phyloP scores from a whole-genome alignment of 768 basidiomycete genomes.

The Trametopsis cervina region DNA sequence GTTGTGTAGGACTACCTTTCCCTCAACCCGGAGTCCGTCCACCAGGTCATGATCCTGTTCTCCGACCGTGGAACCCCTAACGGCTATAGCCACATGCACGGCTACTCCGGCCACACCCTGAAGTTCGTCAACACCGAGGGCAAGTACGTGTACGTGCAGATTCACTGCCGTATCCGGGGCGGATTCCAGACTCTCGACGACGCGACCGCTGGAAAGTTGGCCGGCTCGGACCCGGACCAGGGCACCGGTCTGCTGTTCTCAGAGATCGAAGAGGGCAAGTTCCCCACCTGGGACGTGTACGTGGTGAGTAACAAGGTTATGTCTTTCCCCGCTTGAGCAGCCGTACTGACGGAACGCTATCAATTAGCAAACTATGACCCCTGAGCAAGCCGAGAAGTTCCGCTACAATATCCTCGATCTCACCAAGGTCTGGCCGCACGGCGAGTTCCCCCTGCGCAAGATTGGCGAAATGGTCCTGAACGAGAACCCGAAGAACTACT shows the following conservation, averaged over 20 bases:
- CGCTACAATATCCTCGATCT: conserved; percentile 87
- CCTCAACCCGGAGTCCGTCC: conserved; percentile 84
- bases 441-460: conserved; percentile 80
- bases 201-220: conserved; percentile 55
- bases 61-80: conserved; percentile 94
- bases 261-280: conserved; percentile 73
- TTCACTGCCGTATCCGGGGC: conserved; percentile 71
- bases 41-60: conserved; percentile 86
- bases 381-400: conserved; percentile 85
- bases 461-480: conserved; percentile 82
- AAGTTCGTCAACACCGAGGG: conserved; percentile 84
- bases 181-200: conserved; percentile 82
- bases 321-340: neutral
- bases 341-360: conserved; percentile 3
- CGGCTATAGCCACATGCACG: conserved; percentile 83
- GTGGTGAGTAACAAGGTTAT: conserved; percentile 42
- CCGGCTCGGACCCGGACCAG: conserved; percentile 80
- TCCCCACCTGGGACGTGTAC: conserved; percentile 85
- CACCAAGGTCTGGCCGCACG: conserved; percentile 90
- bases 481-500: conserved; percentile 80
- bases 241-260: conserved; percentile 74
- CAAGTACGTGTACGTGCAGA: conserved; percentile 79
- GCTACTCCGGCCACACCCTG: conserved; percentile 90
- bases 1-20: conserved; percentile 72
- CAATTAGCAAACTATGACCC: conserved; percentile 83